Base-by-base conservation (phyloP, 306 rosid genomes). In the Quillaja saponaria region DNA sequence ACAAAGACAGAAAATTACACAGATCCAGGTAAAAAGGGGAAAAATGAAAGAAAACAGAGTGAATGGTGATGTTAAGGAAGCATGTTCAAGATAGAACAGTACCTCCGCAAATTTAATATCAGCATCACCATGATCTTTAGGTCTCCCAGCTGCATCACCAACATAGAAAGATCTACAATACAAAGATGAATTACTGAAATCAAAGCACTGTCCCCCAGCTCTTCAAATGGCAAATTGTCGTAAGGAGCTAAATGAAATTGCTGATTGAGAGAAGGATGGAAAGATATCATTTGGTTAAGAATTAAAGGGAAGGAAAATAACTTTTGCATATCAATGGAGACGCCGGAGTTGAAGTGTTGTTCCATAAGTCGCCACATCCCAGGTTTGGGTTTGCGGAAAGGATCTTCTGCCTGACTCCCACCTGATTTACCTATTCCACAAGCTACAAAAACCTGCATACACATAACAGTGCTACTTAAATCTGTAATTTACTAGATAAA, bases 141-240 rank as follows among this genome's bases (percentile, higher is more conserved):
- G 12, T 84, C 98, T 80, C 39, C 98, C 98, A 7, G 98, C 98
- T 44, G 98, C 98, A 74, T 91, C 98, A 40, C 98, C 96, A 11
- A 91, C 96, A 58, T 91, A 91, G 61, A 91, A 91, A 49, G 96
- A 88, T 65, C 97, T 90, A 63, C 71, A 81, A 19, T 42, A n/a
- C n/a, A n/a, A n/a, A 67, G 49, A 73, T 68, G 67, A 68, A 69
- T 47, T 21, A 79, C 40, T 0, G 15, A 21, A 20, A 33, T 52
- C 59, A 49, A 63, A 59, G 6, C 10, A 37, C 40, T 5, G n/a
- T 58, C 60, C 65, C 51, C 34, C 31, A 49, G 34, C 47, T 34
- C 55, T 62, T 61, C 15, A 42, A 50, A 51, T n/a, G 38, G 50
- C 40, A 37, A 61, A 46, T 34, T 53, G 28, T 14, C 33, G 37